Conservation (phyloP, 2,329 filamentous ascomycete genomes). For the Stemphylium vesicarium region DNA sequence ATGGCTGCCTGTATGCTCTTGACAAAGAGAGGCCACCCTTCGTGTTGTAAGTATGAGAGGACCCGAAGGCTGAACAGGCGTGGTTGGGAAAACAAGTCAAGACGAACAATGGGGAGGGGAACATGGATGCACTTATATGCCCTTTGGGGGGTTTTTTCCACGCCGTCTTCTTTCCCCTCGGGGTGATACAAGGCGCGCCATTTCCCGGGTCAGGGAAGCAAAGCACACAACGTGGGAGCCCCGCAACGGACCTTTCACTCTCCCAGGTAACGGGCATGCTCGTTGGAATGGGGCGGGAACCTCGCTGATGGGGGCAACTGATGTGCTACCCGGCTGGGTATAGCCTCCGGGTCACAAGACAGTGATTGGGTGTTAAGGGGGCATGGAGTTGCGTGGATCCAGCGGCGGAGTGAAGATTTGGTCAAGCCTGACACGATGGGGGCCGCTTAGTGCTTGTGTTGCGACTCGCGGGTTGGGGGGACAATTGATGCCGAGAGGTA, state of each 20-base stretch:
- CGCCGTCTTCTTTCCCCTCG: not conserved
- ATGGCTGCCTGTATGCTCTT: constrained; percentile 20
- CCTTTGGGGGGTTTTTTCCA: not conserved
- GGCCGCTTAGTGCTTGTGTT: constrained; percentile 24
- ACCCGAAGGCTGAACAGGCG: constrained; percentile 9
- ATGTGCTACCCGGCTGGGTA: constrained; percentile 23
- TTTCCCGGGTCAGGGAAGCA: constrained; percentile 4
- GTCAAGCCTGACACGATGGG: constrained; percentile 28
- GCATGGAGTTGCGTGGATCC: constrained; percentile 4
- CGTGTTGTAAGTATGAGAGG: constrained; percentile 1
- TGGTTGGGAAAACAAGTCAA: not conserved
- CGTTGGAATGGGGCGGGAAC: constrained; percentile 10
- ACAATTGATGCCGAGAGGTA: constrained; percentile 56
- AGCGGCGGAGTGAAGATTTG: constrained; percentile 11
- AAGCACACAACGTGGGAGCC: constrained; percentile 19
- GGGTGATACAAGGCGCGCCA: constrained; percentile 9
- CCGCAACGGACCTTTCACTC: constrained; percentile 24
- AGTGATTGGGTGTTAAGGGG: constrained; percentile 20
- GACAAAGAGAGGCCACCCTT: not conserved
- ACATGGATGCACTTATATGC: constrained; percentile 24
- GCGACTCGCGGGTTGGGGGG: constrained; percentile 17
- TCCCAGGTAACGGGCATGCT: constrained; percentile 14
- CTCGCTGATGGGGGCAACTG: constrained; percentile 10
- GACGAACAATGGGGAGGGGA: not conserved
- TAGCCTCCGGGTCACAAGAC: constrained; percentile 21